phyloP scores from a whole-genome alignment of 164 flowering plant species.

The Macadamia tetraphylla region DNA sequence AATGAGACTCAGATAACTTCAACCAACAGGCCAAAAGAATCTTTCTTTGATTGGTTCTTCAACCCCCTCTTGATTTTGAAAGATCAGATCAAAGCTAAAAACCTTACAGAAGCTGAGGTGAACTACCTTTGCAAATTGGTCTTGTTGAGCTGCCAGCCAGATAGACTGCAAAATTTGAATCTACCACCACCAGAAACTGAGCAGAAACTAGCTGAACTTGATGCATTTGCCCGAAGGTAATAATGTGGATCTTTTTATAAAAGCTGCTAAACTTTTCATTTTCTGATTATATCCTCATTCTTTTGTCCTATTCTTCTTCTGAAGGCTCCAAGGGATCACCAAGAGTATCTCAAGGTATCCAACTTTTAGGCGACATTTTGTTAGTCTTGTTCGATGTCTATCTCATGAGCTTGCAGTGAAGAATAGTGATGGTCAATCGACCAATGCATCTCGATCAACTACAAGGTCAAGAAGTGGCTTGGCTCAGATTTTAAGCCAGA shows the following conservation, averaged over 20 bases:
- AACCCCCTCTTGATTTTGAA: slow-evolving; percentile 76
- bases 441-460: slow-evolving; percentile 12
- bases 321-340: slow-evolving; percentile 79
- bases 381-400: slow-evolving; percentile 34
- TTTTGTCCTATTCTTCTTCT: neutral
- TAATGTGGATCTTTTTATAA: neutral
- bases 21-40: slow-evolving; percentile 67
- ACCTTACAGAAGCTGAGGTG: slow-evolving; percentile 65
- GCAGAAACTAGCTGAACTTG: slow-evolving; percentile 64
- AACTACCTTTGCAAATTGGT: slow-evolving; percentile 64
- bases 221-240: slow-evolving; percentile 85
- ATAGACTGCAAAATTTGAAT: slow-evolving; percentile 41
- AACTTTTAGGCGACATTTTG: slow-evolving; percentile 60
- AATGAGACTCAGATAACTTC: slow-evolving; percentile 56
- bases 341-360: slow-evolving; percentile 80
- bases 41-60: slow-evolving; percentile 75
- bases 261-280: neutral
- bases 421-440: slow-evolving; percentile 23
- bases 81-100: slow-evolving; percentile 77
- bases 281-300: neutral
- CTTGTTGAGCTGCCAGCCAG: slow-evolving; percentile 48
- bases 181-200: slow-evolving; percentile 50
- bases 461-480: slow-evolving; percentile 48
- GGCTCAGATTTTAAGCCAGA: slow-evolving; percentile 41
- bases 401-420: slow-evolving; percentile 49